phyloP scores from a whole-genome alignment of 2,329 filamentous ascomycete species.

The Epichloe uncinata region DNA sequence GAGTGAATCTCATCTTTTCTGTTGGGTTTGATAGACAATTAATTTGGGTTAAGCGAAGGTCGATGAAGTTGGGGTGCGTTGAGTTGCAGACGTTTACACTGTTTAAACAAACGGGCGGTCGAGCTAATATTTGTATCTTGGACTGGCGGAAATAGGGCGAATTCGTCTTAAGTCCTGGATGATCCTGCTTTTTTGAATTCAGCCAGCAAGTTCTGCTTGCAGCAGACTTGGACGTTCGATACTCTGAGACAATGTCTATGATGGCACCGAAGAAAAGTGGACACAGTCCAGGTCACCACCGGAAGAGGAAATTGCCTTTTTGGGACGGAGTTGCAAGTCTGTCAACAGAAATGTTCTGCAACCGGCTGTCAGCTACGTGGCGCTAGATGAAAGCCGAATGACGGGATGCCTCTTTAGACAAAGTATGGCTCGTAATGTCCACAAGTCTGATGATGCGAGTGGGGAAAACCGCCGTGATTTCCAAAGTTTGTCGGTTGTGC shows the following conservation, averaged over 20 bases:
- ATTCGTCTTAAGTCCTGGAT: neutral
- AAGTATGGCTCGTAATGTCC: neutral
- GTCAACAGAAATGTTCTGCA: neutral
- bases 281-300: neutral
- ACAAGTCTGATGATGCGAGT: neutral
- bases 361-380: neutral
- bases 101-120: neutral
- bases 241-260: neutral
- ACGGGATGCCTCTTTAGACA: neutral
- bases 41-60: constrained; percentile 5
- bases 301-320: neutral
- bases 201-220: neutral
- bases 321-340: neutral
- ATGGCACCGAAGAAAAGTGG: neutral
- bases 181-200: neutral
- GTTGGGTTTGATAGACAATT: neutral
- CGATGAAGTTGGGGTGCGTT: constrained; percentile 9
- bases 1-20: constrained; percentile 23
- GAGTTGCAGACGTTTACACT: neutral
- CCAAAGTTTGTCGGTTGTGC: neutral
- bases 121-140: neutral
- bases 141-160: neutral
- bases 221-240: neutral
- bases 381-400: neutral
- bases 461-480: neutral